Evolutionary conservation across 768 basidiomycete genomes (phyloP).

Genomic region (Strobilomyces confusus): DNA sequence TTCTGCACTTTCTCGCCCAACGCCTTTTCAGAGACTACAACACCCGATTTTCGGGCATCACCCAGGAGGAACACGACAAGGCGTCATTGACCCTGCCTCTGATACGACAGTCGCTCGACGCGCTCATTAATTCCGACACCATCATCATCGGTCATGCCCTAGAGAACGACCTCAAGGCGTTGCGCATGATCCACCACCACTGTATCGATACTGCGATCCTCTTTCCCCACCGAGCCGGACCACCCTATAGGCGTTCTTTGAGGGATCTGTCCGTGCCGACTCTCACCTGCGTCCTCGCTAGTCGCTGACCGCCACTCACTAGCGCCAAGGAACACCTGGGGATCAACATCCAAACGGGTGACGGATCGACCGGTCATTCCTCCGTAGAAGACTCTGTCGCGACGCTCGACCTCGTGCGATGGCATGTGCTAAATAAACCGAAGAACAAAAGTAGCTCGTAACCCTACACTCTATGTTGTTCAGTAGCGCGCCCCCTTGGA

Average conservation of each 20-base stretch:
- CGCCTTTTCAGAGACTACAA: constrained; percentile 69
- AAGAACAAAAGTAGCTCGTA: constrained; percentile 27
- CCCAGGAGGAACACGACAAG: constrained; percentile 47
- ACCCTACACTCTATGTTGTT: too few relatives aligned
- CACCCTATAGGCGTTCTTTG: constrained; percentile 72
- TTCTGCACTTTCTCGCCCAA: not conserved
- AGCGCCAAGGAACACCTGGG: constrained; percentile 84
- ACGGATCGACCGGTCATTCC: constrained; percentile 74
- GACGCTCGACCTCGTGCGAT: constrained; percentile 83
- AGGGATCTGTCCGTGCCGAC: constrained; percentile 63
- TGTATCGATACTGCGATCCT: constrained; percentile 86
- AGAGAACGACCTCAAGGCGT: constrained; percentile 90
- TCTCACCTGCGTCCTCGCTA: not conserved
- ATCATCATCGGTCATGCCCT: constrained; percentile 88
- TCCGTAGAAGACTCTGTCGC: constrained; percentile 88
- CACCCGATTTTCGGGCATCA: constrained; percentile 86
- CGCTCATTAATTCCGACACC: constrained; percentile 72
- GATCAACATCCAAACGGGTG: constrained; percentile 77
- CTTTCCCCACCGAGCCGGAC: constrained; percentile 81
- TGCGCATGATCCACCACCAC: constrained; percentile 80
- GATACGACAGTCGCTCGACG: constrained; percentile 64
- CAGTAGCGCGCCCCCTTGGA: not conserved
- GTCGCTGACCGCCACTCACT: constrained; percentile 9
- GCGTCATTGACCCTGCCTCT: constrained; percentile 66
- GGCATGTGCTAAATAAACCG: constrained; percentile 66